A percentile compares a stretch with the other conserved stretches of the same genome.
Evolutionary conservation across 2,329 filamentous ascomycete genomes (phyloP).

Genomic region (Coniella lustricola): DNA sequence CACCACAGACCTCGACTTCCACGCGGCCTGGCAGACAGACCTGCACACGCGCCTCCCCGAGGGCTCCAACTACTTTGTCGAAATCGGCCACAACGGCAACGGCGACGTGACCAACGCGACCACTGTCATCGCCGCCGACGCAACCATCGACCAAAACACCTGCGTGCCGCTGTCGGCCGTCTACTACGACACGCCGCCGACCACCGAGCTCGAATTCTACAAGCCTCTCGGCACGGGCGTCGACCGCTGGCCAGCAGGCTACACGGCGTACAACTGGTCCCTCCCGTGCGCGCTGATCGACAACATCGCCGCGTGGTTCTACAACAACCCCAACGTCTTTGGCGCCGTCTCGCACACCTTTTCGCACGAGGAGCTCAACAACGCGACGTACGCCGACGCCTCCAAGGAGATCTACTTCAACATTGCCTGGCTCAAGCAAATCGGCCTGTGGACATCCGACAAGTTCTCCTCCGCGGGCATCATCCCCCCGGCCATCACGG

Average conservation of each 20-base stretch:
- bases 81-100: constrained; percentile 46
- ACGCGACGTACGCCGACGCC: constrained; percentile 52
- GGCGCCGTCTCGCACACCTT: constrained; percentile 56
- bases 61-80: constrained; percentile 45
- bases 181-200: constrained; percentile 36
- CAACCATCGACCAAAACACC: constrained; percentile 31
- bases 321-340: constrained; percentile 46
- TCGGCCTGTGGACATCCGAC: constrained; percentile 38
- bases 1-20: constrained; percentile 37
- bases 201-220: constrained; percentile 37
- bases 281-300: constrained; percentile 42
- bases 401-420: constrained; percentile 54
- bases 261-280: constrained; percentile 44
- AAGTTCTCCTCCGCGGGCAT: constrained; percentile 47
- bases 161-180: constrained; percentile 25
- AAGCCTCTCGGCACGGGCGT: constrained; percentile 44
- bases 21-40: constrained; percentile 35
- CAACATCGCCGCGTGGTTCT: constrained; percentile 45
- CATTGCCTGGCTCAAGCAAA: constrained; percentile 48
- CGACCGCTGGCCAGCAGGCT: constrained; percentile 43
- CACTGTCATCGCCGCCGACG: constrained; percentile 35
- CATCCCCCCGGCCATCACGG: constrained; percentile 57
- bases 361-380: constrained; percentile 51
- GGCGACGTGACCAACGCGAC: constrained; percentile 45
- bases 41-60: constrained; percentile 40